Evolutionary conservation across 2,329 filamentous ascomycete genomes (phyloP).

Genomic region (Scortechinia acanthostroma): DNA sequence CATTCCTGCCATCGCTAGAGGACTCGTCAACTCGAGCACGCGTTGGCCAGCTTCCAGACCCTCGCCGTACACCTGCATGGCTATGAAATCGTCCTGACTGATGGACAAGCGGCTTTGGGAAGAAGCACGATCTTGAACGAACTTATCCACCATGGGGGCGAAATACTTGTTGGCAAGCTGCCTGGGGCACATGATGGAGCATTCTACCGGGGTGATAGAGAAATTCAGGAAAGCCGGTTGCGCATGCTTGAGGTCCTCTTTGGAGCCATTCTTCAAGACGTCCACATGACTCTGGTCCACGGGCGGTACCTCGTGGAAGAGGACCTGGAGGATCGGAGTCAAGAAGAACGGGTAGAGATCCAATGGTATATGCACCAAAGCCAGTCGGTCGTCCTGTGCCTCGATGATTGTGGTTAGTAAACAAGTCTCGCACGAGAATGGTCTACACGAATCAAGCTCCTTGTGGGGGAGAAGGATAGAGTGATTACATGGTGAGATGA

Average conservation of each 20-base stretch:
- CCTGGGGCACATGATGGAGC: conserved; percentile 81
- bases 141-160: conserved; percentile 56
- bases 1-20: conserved; percentile 82
- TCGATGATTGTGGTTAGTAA: background rate
- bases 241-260: conserved; percentile 19
- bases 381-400: background rate
- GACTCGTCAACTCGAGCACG: conserved; percentile 84
- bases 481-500: no score
- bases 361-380: conserved; percentile 72
- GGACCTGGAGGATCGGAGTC: conserved; percentile 77
- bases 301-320: conserved; percentile 58
- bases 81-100: conserved; percentile 72
- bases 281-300: conserved; percentile 8
- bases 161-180: conserved; percentile 71
- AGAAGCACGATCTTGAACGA: conserved; percentile 41
- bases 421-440: no score
- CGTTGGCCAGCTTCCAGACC: conserved; percentile 85
- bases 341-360: conserved; percentile 71
- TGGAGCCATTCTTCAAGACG: no score
- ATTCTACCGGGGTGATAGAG: conserved; percentile 85
- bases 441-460: no score
- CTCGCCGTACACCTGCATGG: conserved; percentile 82
- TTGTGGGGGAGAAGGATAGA: no score
- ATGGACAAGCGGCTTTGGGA: conserved; percentile 19
- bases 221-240: conserved; percentile 83